A percentile compares a stretch with the other conserved stretches of the same genome.
These are phyloP conservation scores for Exobasidium cylindrosporum DNA, from an alignment of 1,284 basidiomycete genomes.

Conservation along the genomic window DNA sequence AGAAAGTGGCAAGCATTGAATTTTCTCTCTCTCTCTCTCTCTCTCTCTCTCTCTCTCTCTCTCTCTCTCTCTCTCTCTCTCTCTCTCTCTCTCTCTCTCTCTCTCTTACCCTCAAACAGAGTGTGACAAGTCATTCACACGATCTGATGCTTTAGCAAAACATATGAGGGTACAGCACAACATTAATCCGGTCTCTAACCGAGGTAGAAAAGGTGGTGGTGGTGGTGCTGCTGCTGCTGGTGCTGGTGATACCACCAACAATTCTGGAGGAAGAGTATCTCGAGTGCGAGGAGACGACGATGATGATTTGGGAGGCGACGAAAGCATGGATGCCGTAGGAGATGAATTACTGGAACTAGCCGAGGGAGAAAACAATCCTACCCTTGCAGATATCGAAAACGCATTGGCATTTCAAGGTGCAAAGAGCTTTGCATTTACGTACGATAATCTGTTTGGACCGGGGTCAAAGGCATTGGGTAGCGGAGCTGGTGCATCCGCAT, in stretches of 20 bases:
- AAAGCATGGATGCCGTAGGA: slow-evolving; percentile 17
- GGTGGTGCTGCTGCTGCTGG: background rate
- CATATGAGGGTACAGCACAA: slow-evolving; percentile 83
- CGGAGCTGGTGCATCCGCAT: background rate
- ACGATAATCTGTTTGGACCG: slow-evolving; percentile 7
- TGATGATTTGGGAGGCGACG: background rate
- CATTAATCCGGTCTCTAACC: slow-evolving; percentile 28
- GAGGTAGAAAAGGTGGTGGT: slow-evolving; percentile 19
- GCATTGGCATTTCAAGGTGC: slow-evolving; percentile 1
- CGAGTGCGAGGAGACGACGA: slow-evolving; percentile 14
- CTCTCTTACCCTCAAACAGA: slow-evolving; percentile 59
- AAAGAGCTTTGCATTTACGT: background rate
- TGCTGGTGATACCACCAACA: background rate
- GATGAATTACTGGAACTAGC: slow-evolving; percentile 42
- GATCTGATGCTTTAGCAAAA: slow-evolving; percentile 83
- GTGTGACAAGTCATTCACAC: slow-evolving; percentile 88
- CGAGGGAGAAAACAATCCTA: slow-evolving; percentile 20
- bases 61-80: slow-evolving; percentile 3
- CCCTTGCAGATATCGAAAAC: slow-evolving; percentile 6
- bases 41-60: background rate
- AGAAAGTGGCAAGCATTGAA: background rate
- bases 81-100: background rate
- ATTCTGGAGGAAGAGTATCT: slow-evolving; percentile 14
- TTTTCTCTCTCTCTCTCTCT: background rate
- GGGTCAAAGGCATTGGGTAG: background rate